Evolutionary conservation across 225 moss, liverwort and hornwort species (phyloP).

Genomic region (Pseudoscleropodium purum): DNA sequence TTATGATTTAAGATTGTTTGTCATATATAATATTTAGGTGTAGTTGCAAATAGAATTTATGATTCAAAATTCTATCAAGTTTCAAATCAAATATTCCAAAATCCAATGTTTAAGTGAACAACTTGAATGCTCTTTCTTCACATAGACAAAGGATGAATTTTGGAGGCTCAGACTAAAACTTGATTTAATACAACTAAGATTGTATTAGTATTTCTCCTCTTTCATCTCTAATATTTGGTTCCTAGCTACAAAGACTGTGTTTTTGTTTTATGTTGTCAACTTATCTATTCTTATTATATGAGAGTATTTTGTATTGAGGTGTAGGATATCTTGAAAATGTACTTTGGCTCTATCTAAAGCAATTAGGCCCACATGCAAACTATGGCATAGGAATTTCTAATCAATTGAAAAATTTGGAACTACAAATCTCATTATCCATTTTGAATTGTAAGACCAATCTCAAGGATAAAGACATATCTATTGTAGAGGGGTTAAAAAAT

Average conservation of each 20-base stretch:
- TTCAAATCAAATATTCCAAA: background rate
- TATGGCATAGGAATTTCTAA: no score
- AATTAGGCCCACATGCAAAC: background rate
- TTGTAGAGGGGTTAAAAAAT: no score
- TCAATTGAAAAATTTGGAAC: no score
- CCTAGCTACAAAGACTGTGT: background rate
- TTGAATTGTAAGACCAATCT: background rate
- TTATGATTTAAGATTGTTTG: background rate
- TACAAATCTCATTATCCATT: background rate
- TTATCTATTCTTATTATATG: background rate
- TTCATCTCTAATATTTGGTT: background rate
- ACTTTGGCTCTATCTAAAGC: no score
- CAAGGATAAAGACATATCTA: background rate
- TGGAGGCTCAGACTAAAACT: background rate
- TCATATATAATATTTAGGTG: fast-evolving
- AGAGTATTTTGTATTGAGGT: no score
- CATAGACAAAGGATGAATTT: background rate
- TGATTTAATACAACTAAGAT: background rate
- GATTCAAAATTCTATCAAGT: background rate
- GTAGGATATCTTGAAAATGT: background rate
- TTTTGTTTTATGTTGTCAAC: no score
- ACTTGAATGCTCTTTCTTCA: fast-evolving
- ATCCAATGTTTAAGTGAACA: fast-evolving
- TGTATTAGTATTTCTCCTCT: background rate
- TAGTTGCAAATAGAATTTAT: background rate